A percentile compares a stretch with the other conserved stretches of the same genome.
Conservation (phyloP, 345 rosid genomes). For the Corchorus capsularis region DNA sequence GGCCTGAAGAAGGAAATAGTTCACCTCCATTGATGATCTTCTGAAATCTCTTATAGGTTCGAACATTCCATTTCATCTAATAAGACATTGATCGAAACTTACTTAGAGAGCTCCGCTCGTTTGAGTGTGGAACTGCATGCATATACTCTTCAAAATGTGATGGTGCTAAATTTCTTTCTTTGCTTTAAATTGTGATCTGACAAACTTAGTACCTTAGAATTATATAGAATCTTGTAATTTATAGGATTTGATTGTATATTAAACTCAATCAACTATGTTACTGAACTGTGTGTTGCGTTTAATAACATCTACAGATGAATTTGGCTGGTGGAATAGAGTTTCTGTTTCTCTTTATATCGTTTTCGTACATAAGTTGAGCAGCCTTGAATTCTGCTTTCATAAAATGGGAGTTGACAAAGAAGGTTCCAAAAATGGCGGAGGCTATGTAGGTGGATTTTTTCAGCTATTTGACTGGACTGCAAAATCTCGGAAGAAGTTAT, state of each 20-base stretch:
- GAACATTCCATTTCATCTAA: not conserved
- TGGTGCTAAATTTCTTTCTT: slow-evolving; percentile 4
- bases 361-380: slow-evolving; percentile 15
- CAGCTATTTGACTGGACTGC: slow-evolving; percentile 97
- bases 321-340: slow-evolving; percentile 26
- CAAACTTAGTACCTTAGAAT: not conserved
- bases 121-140: not conserved
- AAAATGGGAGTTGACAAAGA: slow-evolving; percentile 73
- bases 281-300: slow-evolving; percentile 19
- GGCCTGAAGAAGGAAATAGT: not conserved
- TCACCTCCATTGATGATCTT: not conserved
- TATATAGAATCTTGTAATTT: not conserved
- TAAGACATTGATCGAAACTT: not conserved
- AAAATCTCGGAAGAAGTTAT: slow-evolving; percentile 90
- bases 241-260: slow-evolving; percentile 1
- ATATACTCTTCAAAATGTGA: not conserved
- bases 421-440: slow-evolving; percentile 57
- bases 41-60: not conserved
- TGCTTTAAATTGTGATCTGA: not conserved
- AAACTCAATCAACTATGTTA: slow-evolving; percentile 7
- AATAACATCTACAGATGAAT: slow-evolving; percentile 31
- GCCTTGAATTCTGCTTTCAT: slow-evolving; percentile 11
- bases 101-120: not conserved
- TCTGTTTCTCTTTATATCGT: slow-evolving; percentile 5
- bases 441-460: slow-evolving; percentile 78